Evolutionary conservation across 2,329 filamentous ascomycete genomes (phyloP).

Genomic region (Aspergillus clavatus): DNA sequence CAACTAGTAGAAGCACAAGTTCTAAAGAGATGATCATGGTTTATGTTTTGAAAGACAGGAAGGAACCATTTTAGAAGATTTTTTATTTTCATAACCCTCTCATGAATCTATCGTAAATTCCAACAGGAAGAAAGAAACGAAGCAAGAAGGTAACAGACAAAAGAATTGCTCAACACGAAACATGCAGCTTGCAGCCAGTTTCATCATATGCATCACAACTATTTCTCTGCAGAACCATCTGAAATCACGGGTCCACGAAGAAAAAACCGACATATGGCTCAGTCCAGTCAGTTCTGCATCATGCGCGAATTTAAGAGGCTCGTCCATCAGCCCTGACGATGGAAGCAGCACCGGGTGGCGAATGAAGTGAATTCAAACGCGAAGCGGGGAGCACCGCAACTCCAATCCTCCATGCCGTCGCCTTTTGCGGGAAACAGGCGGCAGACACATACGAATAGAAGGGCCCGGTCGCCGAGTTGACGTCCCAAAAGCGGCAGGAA

Average conservation of each 20-base stretch:
- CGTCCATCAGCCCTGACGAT: slow-evolving; percentile 9
- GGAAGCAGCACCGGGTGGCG: background rate
- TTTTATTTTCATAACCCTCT: slow-evolving; percentile 32
- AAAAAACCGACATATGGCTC: slow-evolving; percentile 5
- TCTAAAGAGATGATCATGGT: background rate
- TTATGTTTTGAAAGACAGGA: background rate
- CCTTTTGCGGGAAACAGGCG: background rate
- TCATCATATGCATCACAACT: slow-evolving; percentile 26
- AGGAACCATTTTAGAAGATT: slow-evolving; percentile 6
- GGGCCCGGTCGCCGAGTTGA: slow-evolving; percentile 6
- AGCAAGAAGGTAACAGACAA: slow-evolving; percentile 24
- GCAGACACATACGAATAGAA: slow-evolving; percentile 15
- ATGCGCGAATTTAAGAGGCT: slow-evolving; percentile 7
- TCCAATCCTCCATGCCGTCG: background rate
- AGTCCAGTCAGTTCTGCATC: slow-evolving; percentile 10
- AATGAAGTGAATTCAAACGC: background rate
- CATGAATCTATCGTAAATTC: slow-evolving; percentile 31
- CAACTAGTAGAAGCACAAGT: too few species aligned
- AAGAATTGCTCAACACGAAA: slow-evolving; percentile 22
- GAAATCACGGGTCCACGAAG: slow-evolving; percentile 17
- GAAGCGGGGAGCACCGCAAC: background rate
- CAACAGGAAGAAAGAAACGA: slow-evolving; percentile 18
- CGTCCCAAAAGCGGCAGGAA: slow-evolving; percentile 8
- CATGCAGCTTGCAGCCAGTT: slow-evolving; percentile 23
- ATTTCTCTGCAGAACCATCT: slow-evolving; percentile 25